Conservation (phyloP, 169 alveolate species). For the Blepharisma undulans region DNA sequence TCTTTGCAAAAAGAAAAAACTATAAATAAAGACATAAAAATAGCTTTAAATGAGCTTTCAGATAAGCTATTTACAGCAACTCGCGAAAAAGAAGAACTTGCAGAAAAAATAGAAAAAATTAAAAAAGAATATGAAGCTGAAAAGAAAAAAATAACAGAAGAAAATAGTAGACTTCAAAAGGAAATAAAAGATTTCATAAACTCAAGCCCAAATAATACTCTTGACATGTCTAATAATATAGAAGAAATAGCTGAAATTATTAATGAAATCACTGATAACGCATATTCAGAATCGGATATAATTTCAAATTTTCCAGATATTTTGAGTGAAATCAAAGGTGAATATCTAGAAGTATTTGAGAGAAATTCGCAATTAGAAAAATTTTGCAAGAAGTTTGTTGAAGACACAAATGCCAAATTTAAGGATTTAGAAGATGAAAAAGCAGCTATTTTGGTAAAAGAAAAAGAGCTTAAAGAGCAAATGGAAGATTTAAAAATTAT, state of each 20-base stretch:
- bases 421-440: background rate
- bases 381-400: background rate
- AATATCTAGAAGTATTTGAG: background rate
- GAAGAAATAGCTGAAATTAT: background rate
- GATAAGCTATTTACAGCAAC: background rate
- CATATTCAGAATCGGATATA: background rate
- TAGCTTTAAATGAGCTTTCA: background rate
- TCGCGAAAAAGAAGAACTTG: background rate
- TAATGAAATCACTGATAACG: background rate
- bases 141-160: background rate
- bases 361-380: background rate
- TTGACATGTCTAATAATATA: background rate
- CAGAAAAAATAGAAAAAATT: background rate
- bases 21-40: background rate
- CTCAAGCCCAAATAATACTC: background rate
- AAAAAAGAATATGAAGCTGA: background rate
- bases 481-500: background rate
- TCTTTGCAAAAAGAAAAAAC: background rate
- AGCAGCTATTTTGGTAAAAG: background rate
- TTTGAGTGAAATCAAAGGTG: background rate
- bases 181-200: background rate
- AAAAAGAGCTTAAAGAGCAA: background rate
- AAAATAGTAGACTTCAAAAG: background rate
- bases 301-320: background rate
- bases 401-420: background rate